Evolutionary conservation across 176 grass and related monocot genomes (phyloP), one percentile per base, ranked within the genome.

Genomic region (Hsuehochloa calcarea): DNA sequence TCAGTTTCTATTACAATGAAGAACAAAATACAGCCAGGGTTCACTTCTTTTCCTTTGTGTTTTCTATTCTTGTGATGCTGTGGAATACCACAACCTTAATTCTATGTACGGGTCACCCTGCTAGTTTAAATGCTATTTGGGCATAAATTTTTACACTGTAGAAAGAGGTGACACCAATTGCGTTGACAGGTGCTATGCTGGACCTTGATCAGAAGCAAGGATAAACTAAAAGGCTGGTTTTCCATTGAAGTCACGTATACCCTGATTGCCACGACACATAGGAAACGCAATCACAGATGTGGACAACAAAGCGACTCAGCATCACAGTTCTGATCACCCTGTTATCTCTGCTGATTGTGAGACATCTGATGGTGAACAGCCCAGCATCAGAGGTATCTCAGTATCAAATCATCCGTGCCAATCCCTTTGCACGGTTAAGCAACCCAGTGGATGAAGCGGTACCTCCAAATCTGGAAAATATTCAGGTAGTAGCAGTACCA

Each of bases 281-380:
- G 64, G 59, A 79, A 79, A 60, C 14, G n/a, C 37, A 37, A 83
- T 47, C 34, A 9, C 45, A 58, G 47, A 94, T 84, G 84, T 81
- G 68, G 69, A 87, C 83, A 84, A 93, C 90, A 85, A 98, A 77
- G 78, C 86, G 85, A 82, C 71, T 80, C 12, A 81, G 83, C 37
- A 31, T 72, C 34, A 56, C 81, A 11, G 55, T 84, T 67, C 70
- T 93, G 39, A 4, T 92, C 20, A 41, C 82, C 87, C 70, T 93
- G 38, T 90, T 93, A n/a, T 84, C 74, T 71, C 90, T 93, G 75
- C 77, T 95, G 31, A 65, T 90, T 34, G 83, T 93, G 38, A 82
- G 80, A 59, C 85, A 93, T 84, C 55, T 95, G 77, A 82, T 93
- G 79, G 78, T 88, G 85, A 87, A 89, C 54, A 86, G 66, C 29